Percentiles rank a stretch among this genome's conserved stretches.
Conservation (phyloP, 148 eudicot species). For the Polygonum aviculare region DNA sequence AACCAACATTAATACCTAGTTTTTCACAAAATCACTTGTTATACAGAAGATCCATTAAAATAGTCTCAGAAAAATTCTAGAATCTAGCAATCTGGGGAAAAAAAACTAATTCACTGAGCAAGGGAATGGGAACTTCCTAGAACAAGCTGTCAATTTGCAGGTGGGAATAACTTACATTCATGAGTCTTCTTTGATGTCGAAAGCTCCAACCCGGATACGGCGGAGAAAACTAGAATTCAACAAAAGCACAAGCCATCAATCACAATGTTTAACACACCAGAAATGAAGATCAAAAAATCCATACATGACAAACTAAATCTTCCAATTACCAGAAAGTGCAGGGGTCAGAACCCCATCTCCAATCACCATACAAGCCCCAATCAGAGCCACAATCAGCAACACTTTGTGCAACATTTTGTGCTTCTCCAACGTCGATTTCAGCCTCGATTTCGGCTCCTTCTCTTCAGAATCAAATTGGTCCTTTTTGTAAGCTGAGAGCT, state of each 20-base stretch:
- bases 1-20: not conserved
- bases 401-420: constrained; percentile 35
- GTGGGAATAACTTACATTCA: constrained; percentile 51
- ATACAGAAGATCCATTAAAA: not conserved
- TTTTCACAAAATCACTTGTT: not conserved
- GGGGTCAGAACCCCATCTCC: constrained; percentile 80
- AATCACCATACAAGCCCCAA: constrained; percentile 80
- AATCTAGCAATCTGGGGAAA: not conserved
- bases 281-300: constrained; percentile 2
- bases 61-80: not conserved
- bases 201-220: constrained; percentile 87
- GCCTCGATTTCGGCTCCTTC: constrained; percentile 23
- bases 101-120: not conserved
- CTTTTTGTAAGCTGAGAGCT: constrained; percentile 48
- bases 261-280: not conserved
- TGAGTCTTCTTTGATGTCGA: constrained; percentile 80
- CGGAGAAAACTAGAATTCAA: constrained; percentile 69
- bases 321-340: constrained; percentile 48
- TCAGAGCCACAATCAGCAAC: constrained; percentile 52
- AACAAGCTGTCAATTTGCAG: not conserved
- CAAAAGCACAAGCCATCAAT: constrained; percentile 12
- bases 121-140: not conserved
- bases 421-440: constrained; percentile 53
- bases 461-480: constrained; percentile 21
- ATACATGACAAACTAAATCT: constrained; percentile 7